Conservation (phyloP, 1,284 basidiomycete genomes). For the Moesziomyces globuligerus region DNA sequence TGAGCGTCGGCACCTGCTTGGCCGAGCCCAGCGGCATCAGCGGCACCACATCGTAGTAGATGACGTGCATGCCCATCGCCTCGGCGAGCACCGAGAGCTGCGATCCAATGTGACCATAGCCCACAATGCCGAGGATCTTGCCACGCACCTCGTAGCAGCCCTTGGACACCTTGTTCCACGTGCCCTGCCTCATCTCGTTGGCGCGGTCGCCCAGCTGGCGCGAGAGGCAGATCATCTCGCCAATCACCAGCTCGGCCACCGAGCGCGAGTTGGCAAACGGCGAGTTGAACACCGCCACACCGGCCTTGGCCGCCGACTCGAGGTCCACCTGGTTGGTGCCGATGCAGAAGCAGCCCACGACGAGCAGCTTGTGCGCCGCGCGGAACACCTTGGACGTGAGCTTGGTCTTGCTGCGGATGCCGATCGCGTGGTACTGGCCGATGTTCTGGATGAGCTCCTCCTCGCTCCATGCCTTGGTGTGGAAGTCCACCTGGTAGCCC, state of each 20-base stretch:
- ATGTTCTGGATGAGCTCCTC: constrained; percentile 90
- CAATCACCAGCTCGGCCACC: constrained; percentile 96
- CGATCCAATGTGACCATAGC: constrained; percentile 98
- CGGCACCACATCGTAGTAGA: constrained; percentile 95
- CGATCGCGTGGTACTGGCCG: constrained; percentile 89
- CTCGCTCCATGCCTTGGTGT: constrained; percentile 85
- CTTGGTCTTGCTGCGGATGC: constrained; percentile 97
- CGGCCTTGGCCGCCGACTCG: constrained; percentile 80
- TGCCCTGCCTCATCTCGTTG: constrained; percentile 84
- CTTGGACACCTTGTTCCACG: constrained; percentile 99
- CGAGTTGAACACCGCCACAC: constrained; percentile 99
- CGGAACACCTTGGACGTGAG: constrained; percentile 87
- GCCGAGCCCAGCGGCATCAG: constrained; percentile 98
- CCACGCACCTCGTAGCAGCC: constrained; percentile 98
- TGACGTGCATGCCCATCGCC: constrained; percentile 92
- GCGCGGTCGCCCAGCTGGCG: constrained; percentile 92
- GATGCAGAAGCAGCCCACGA: constrained; percentile 99
- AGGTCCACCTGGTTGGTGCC: constrained; percentile 99
- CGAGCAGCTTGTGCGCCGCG: constrained; percentile 75
- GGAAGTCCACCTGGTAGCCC: constrained; percentile 93
- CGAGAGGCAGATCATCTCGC: constrained; percentile 91
- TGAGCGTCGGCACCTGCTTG: constrained; percentile 84
- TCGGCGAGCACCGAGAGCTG: constrained; percentile 98
- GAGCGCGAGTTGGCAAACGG: constrained; percentile 99
- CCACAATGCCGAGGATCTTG: constrained; percentile 96